These are phyloP conservation scores for Ambrosia hybrid DNA, from an alignment of 140 eudicot genomes.

Conservation along the genomic window DNA sequence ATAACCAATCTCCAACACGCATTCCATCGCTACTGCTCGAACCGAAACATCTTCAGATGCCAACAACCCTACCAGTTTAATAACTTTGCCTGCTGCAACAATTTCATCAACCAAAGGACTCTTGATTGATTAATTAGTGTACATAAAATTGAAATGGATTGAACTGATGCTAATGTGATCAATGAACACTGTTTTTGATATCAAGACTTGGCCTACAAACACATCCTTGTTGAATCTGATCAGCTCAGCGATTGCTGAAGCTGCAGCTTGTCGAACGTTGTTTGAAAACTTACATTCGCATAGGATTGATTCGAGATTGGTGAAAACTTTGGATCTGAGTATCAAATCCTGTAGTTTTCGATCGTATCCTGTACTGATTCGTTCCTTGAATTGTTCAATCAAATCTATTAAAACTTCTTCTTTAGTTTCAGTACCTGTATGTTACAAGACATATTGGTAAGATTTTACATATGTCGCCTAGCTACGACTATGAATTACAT, in stretches of 20 bases:
- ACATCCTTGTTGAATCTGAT: constrained; percentile 74
- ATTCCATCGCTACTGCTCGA: constrained; percentile 49
- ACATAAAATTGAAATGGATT: constrained; percentile 41
- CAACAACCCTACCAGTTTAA: constrained; percentile 40
- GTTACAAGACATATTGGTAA: no score
- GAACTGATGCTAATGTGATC: constrained; percentile 41
- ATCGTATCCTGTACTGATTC: constrained; percentile 59
- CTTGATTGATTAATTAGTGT: constrained; percentile 53
- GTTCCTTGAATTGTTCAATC: constrained; percentile 34
- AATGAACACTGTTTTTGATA: constrained; percentile 48
- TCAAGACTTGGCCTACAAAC: constrained; percentile 64
- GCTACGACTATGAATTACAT: no score
- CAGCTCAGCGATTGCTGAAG: constrained; percentile 46
- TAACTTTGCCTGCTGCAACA: constrained; percentile 46
- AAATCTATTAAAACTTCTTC: constrained; percentile 14
- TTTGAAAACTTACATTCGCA: constrained; percentile 24
- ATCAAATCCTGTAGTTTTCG: constrained; percentile 60
- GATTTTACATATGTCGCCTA: no score
- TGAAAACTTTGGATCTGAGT: constrained; percentile 53
- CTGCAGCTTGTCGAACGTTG: constrained; percentile 51
- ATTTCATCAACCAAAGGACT: constrained; percentile 82
- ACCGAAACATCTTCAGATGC: constrained; percentile 28
- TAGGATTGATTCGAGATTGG: constrained; percentile 47
- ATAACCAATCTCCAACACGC: constrained; percentile 76
- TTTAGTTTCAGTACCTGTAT: no score